Evolutionary conservation across 2,329 filamentous ascomycete genomes (phyloP).

Genomic region (Aspergillus sergii): DNA sequence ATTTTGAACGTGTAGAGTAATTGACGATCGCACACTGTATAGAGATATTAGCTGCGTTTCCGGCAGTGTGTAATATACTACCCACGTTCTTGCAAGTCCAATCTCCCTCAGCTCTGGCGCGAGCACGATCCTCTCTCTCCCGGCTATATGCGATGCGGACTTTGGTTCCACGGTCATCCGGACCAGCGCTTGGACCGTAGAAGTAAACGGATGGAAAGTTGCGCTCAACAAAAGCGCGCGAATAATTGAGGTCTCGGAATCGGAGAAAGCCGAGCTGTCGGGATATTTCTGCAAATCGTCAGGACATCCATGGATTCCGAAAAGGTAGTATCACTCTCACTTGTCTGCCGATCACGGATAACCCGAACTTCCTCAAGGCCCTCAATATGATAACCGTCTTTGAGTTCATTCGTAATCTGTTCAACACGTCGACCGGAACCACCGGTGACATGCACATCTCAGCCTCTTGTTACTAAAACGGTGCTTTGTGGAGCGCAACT

Average conservation of each 20-base stretch:
- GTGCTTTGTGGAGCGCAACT: conserved; percentile 21
- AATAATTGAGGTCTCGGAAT: conserved; percentile 53
- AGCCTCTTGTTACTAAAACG: conserved; percentile 39
- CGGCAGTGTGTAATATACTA: background rate
- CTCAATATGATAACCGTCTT: conserved; percentile 53
- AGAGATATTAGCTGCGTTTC: background rate
- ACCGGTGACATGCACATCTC: conserved; percentile 43
- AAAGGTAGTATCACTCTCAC: conserved; percentile 36
- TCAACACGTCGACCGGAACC: conserved; percentile 36
- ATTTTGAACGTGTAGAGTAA: conserved; percentile 58
- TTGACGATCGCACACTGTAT: conserved; percentile 59
- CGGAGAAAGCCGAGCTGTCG: conserved; percentile 60
- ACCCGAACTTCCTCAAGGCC: conserved; percentile 60
- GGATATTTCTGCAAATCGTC: conserved; percentile 49
- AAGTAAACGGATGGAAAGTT: conserved; percentile 55
- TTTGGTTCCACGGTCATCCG: conserved; percentile 46
- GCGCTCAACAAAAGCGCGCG: conserved; percentile 56
- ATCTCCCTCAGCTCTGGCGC: conserved; percentile 54
- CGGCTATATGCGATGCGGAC: conserved; percentile 57
- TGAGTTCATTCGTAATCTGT: conserved; percentile 61
- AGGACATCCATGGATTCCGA: conserved; percentile 11
- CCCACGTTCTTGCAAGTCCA: conserved; percentile 59
- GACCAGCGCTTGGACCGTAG: conserved; percentile 46
- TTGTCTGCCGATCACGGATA: conserved; percentile 61
- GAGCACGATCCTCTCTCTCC: conserved; percentile 54